These are phyloP conservation scores for Blepharisma undulans DNA, from an alignment of 169 alveolate species.

Conservation along the genomic window DNA sequence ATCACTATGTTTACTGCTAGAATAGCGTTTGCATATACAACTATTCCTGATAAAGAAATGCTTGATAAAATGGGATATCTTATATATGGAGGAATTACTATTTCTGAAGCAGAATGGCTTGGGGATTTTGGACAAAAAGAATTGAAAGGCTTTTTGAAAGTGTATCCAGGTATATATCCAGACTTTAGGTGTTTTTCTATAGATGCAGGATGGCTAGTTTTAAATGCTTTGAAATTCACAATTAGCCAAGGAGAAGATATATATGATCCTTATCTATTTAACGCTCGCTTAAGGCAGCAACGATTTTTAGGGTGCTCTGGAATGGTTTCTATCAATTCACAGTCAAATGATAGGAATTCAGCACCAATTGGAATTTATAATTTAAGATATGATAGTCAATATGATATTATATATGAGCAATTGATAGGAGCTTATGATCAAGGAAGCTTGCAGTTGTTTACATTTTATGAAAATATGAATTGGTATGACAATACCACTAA, in stretches of 20 bases:
- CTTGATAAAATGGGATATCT: not conserved
- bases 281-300: not conserved
- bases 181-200: not conserved
- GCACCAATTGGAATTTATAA: not conserved
- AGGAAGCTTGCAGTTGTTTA: not conserved
- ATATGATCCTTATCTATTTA: not conserved
- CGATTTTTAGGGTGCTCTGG: slow-evolving; percentile 28
- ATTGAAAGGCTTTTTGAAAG: not conserved
- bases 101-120: not conserved
- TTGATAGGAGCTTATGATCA: not conserved
- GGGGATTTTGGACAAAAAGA: not conserved
- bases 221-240: not conserved
- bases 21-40: not conserved
- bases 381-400: not conserved
- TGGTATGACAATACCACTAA: not conserved
- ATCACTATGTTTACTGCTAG: not conserved
- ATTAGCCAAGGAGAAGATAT: not conserved
- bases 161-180: not conserved
- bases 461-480: not conserved
- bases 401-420: not conserved
- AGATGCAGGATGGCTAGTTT: not conserved
- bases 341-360: not conserved
- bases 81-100: not conserved
- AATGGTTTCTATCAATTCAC: not conserved
- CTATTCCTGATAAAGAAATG: not conserved